A percentile compares a stretch with the other conserved stretches of the same genome.
phyloP scores from a whole-genome alignment of 352 stramenopile species.

The Phytophthora rubi region DNA sequence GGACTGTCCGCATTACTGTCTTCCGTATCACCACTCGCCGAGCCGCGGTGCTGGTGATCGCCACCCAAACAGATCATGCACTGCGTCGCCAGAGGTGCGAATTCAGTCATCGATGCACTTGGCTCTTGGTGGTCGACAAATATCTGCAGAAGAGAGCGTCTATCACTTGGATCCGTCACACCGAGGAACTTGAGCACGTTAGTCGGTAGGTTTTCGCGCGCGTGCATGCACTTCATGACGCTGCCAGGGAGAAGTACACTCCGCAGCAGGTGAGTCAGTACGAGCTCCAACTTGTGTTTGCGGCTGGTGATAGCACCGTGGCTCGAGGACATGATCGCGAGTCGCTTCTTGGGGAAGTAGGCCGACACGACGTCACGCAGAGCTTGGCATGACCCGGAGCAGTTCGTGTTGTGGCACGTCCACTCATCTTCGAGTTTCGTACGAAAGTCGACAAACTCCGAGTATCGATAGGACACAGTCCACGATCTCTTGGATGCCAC shows the following conservation, averaged over 20 bases:
- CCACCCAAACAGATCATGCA: constrained; percentile 43
- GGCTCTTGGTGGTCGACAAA: constrained; percentile 50
- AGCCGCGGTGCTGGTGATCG: neutral
- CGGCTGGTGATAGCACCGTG: constrained; percentile 36
- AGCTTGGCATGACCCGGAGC: constrained; percentile 59
- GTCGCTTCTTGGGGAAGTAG: constrained; percentile 64
- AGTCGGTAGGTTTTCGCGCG: constrained; percentile 46
- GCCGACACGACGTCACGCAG: constrained; percentile 57
- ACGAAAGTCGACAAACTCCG: constrained; percentile 63
- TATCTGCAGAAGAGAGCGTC: constrained; percentile 63
- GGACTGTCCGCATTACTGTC: neutral
- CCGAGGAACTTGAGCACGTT: constrained; percentile 59
- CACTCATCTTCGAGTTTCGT: constrained; percentile 45
- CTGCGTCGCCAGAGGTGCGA: constrained; percentile 8
- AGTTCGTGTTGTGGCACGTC: constrained; percentile 57
- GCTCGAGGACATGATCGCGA: constrained; percentile 40
- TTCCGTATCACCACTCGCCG: constrained; percentile 10
- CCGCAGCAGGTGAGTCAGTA: constrained; percentile 60
- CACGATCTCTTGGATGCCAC: constrained; percentile 52
- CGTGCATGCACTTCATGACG: constrained; percentile 59
- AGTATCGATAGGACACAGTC: constrained; percentile 67
- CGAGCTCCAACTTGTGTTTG: constrained; percentile 56
- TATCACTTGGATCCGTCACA: constrained; percentile 46
- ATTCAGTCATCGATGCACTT: neutral
- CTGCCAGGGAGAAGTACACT: constrained; percentile 58